Evolutionary conservation across 768 basidiomycete genomes (phyloP).

Genomic region (Pleurotus platypus): DNA sequence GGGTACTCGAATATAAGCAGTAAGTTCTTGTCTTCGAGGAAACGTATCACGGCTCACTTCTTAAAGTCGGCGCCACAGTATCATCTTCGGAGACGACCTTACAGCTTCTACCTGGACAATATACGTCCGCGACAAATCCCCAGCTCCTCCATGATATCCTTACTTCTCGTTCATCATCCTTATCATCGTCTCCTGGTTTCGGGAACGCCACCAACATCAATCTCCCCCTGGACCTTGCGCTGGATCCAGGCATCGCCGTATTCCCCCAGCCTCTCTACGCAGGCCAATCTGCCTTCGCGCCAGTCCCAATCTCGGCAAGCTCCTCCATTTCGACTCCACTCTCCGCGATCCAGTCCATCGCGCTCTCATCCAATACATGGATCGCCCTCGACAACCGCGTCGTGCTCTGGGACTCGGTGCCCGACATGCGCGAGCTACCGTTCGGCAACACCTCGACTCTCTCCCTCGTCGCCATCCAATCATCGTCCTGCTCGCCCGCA

Average conservation of each 20-base stretch:
- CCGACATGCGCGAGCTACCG: constrained; percentile 53
- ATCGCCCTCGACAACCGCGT: constrained; percentile 47
- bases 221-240: constrained; percentile 50
- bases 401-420: constrained; percentile 61
- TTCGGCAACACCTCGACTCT: constrained; percentile 28
- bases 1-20: constrained; percentile 61
- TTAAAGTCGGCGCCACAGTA: constrained; percentile 54
- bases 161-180: constrained; percentile 47
- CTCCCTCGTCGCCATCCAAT: constrained; percentile 45
- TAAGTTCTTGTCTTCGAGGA: constrained; percentile 14
- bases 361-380: constrained; percentile 55
- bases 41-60: too few relatives aligned
- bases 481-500: constrained; percentile 58
- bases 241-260: constrained; percentile 52
- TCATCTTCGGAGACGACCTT: constrained; percentile 47
- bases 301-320: constrained; percentile 37
- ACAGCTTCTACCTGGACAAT: constrained; percentile 59
- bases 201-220: constrained; percentile 40
- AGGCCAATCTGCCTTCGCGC: constrained; percentile 46
- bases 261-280: constrained; percentile 52
- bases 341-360: constrained; percentile 42
- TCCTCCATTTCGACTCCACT: constrained; percentile 39
- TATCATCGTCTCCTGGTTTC: constrained; percentile 54
- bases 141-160: constrained; percentile 54
- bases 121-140: constrained; percentile 56